phyloP scores from a whole-genome alignment of 2,329 filamentous ascomycete genomes.

The Phyllosticta paracitricarpa region DNA sequence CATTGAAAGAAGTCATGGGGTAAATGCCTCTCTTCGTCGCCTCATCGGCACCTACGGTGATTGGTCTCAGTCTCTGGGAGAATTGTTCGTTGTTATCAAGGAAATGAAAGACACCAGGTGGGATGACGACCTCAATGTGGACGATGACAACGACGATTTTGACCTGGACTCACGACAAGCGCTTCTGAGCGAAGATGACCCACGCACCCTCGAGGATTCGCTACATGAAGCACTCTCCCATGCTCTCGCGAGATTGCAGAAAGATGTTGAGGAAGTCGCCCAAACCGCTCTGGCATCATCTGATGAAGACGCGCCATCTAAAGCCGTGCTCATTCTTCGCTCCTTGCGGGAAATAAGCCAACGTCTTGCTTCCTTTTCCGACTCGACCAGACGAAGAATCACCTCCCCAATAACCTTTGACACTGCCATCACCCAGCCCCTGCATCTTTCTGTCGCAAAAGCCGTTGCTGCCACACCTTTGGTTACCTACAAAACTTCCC shows the following conservation, averaged over 20 bases:
- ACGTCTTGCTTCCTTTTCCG: constrained; percentile 42
- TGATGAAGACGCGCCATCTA: constrained; percentile 35
- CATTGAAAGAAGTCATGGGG: constrained; percentile 60
- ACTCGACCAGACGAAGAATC: constrained; percentile 20
- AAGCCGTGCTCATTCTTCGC: constrained; percentile 55
- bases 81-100: constrained; percentile 53
- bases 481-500: constrained; percentile 29
- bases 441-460: constrained; percentile 54
- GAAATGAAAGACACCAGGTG: constrained; percentile 58
- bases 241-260: constrained; percentile 50
- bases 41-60: constrained; percentile 55
- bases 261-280: constrained; percentile 24
- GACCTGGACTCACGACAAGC: constrained; percentile 56
- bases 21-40: constrained; percentile 54
- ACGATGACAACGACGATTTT: constrained; percentile 61
- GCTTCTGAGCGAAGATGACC: constrained; percentile 63
- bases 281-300: constrained; percentile 26
- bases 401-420: constrained; percentile 20
- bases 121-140: constrained; percentile 66
- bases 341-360: constrained; percentile 64
- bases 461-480: constrained; percentile 44
- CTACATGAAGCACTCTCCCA: constrained; percentile 47
- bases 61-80: constrained; percentile 67
- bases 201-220: constrained; percentile 49
- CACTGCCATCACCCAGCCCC: constrained; percentile 48